Base-by-base conservation (phyloP, 2,329 filamentous ascomycete genomes). In the Cladophialophora chaetospira region DNA sequence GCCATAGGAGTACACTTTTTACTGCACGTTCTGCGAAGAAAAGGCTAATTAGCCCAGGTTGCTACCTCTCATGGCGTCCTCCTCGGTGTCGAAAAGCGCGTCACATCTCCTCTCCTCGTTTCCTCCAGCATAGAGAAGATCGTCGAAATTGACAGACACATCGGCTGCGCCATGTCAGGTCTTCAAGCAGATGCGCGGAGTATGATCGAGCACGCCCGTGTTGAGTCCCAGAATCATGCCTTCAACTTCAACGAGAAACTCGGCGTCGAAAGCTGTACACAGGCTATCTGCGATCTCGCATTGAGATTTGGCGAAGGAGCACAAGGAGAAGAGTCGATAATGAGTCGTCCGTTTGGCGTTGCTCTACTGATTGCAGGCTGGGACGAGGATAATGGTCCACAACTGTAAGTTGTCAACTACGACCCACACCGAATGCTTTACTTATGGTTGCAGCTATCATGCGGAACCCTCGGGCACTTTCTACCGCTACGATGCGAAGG, bases 71-170 rank as follows among this genome's bases (percentile, higher is more conserved):
- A 95, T 73, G 94, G 94, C 71, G 92, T 97, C 61, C 88, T 99
- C 71, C 88, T 99, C 49, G 94, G 94, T 67, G 94, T 99, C 64
- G 94, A 99, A 81, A 99, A 99, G 85, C 92, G 94, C 71, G 94
- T 99, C 69, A 99, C 94, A 60, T 96, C 91, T 57, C 95, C 93
- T 61, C 88, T 99, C 62, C 90, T 99, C 70, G 94, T 97, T 78
- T 96, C 94, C 28, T 96, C 90, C 44, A 97, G 92, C 36, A 94
- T 99, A 70, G 94, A 99, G 78, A 99, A 99, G 85, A 97, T 99
- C 70, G 93, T 99, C 75, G 94, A 99, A 76, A 97, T 99, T 74
- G 94, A 99, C 80, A 86, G 89, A 72, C 94, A 99, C 80, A 97
- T 99, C 69, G 94, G 94, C 70, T 97, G 94, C 78, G 94, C 94